Base-by-base conservation (phyloP, 306 rosid species). In the Acacia acuminata region DNA sequence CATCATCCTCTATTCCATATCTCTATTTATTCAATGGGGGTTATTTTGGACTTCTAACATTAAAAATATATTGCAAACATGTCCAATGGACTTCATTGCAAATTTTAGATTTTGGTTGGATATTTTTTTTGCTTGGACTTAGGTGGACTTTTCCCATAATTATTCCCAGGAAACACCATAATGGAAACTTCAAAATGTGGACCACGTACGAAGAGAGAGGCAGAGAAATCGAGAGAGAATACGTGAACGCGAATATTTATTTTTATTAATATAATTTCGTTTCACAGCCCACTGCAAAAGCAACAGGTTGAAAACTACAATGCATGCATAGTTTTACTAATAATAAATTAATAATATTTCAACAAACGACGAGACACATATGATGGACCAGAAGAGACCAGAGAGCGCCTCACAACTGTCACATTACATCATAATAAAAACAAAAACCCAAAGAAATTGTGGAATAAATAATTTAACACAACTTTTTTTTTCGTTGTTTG, bases 251-350 rank as follows among this genome's bases (percentile, higher is more conserved):
- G 7, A 27, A 64, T 64, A 22, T 22, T 45, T 38, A 17, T 56
- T 60, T 77, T 86, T 84, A 83, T 73, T 82, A 76, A 78, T 79
- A 36, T 77, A 25, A 38, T 38, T 67, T 27, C 75, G 68, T 56
- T 80, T 81, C 44, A 58, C 87, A 76, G 84, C 81, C 80, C 78
- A 73, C 85, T 36, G 90, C 88, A 55, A 80, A 84, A 2, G 80
- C 79, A 78, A 79, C 64, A 84, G 84, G 81, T 25, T 66, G 86
- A 84, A 80, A 84, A 74, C 81, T 81, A 78, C 90, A 61, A 55
- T 66, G 67, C 84, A 82, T 76, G 74, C 83, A 70, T 20, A 4
- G 43, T 63, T 73, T 25, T 24, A 10, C 63, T 56, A 56, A 3
- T 22, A 61, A 25, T 36, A 82, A 48, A 48, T 10, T 44, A 44